Conservation (phyloP, 306 rosid genomes). For the Cyamopsis tetragonoloba region DNA sequence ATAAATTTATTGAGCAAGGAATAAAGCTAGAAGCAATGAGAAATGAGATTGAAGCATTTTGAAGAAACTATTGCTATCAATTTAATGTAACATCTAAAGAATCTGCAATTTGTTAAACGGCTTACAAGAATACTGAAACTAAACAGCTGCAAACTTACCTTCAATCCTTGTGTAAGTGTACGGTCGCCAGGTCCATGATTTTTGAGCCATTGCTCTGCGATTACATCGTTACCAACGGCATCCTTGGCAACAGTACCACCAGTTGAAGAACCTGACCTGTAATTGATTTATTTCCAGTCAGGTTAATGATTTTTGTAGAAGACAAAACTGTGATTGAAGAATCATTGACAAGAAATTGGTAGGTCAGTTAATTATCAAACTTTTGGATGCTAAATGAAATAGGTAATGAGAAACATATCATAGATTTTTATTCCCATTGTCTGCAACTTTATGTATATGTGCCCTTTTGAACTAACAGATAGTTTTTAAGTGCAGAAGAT, state of each 20-base stretch:
- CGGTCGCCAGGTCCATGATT: constrained; percentile 82
- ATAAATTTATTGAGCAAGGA: background rate
- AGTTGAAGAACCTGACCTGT: constrained; percentile 60
- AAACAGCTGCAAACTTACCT: constrained; percentile 33
- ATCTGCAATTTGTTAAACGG: background rate
- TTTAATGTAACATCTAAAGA: background rate
- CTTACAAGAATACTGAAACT: background rate
- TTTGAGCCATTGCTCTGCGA: constrained; percentile 79
- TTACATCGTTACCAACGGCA: constrained; percentile 81
- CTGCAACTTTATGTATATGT: background rate
- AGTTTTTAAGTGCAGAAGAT: background rate
- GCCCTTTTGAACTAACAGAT: background rate
- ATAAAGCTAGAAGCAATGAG: background rate
- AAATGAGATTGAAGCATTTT: background rate
- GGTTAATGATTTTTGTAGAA: background rate
- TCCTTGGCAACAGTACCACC: constrained; percentile 79
- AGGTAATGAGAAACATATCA: background rate
- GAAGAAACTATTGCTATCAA: background rate
- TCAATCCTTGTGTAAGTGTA: constrained; percentile 92
- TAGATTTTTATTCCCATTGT: background rate
- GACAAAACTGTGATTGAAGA: constrained; percentile 13
- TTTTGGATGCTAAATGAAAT: constrained; percentile 4
- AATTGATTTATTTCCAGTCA: background rate
- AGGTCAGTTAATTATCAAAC: background rate
- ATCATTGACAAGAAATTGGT: background rate